A percentile compares a stretch with the other conserved stretches of the same genome.
phyloP scores from a whole-genome alignment of 2,329 filamentous ascomycete species.

The Colletotrichum melonis region DNA sequence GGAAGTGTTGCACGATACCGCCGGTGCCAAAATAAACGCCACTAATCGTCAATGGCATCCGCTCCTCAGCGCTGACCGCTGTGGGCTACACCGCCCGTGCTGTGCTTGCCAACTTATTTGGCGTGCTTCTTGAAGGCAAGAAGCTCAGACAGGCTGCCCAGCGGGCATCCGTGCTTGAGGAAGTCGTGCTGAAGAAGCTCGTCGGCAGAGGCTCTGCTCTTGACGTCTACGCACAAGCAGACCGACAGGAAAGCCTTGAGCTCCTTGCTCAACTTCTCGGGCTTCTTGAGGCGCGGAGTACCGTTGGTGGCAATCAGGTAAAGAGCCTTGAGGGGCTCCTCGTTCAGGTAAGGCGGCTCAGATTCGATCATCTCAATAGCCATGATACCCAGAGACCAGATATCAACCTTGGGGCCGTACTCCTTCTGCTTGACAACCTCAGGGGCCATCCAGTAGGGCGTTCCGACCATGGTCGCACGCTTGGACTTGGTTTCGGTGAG shows the following conservation, averaged over 20 bases:
- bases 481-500: slow-evolving; percentile 97
- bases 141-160: slow-evolving; percentile 85
- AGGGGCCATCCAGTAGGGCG: slow-evolving; percentile 99
- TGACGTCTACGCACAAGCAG: slow-evolving; percentile 96
- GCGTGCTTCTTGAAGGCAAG: slow-evolving; percentile 85
- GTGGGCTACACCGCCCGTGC: neutral
- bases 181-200: slow-evolving; percentile 95
- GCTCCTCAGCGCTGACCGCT: neutral
- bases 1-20: neutral
- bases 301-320: slow-evolving; percentile 99
- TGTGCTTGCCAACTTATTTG: slow-evolving; percentile 57
- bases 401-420: slow-evolving; percentile 97
- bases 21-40: slow-evolving; percentile 11
- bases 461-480: slow-evolving; percentile 98
- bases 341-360: slow-evolving; percentile 96
- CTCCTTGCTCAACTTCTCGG: slow-evolving; percentile 97
- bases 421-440: slow-evolving; percentile 99
- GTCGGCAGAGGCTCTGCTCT: slow-evolving; percentile 89
- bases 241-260: slow-evolving; percentile 97
- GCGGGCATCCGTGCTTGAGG: slow-evolving; percentile 88
- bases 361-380: slow-evolving; percentile 99
- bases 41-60: neutral
- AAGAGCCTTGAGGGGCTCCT: slow-evolving; percentile 95
- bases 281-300: slow-evolving; percentile 96
- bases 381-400: slow-evolving; percentile 99